Base-by-base conservation (phyloP, 768 basidiomycete species). In the Naematelia aurantialba region DNA sequence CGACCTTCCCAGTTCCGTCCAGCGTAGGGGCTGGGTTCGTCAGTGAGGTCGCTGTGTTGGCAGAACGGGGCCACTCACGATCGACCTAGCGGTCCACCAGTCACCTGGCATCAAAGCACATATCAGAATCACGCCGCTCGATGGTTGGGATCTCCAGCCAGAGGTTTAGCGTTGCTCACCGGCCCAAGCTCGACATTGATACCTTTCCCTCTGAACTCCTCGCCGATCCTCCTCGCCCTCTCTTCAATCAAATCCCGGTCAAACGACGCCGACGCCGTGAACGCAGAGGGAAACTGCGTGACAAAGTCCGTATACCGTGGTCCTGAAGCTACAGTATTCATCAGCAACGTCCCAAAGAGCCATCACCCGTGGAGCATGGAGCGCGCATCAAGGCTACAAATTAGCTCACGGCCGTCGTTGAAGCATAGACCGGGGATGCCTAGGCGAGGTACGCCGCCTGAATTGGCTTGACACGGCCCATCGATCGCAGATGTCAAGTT, bases 121-220 rank as follows among this genome's bases (percentile, higher is more conserved):
- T 12, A 22, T 13, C 47, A 13, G 22, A 12, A 13, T 24, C 12
- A 22, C 47, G 22, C 47, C 22, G 24, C n/a, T n/a, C n/a, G n/a
- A n/a, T n/a, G n/a, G n/a, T n/a, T n/a, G n/a, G n/a, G n/a, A n/a
- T n/a, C n/a, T n/a, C n/a, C n/a, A n/a, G n/a, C n/a, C n/a, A n/a
- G n/a, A n/a, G n/a, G n/a, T n/a, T 21, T n/a, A 47, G 45, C 34
- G 34, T 39, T 8, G 34, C 56, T 58, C 25, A 74, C 74, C 12
- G 75, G 76, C 49, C 69, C 67, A 19, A 93, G 81, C 10, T 85
- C 86, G 46, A 92, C 79, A 65, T 93, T 84, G 55, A 89, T 84
- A 21, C 93, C 93, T 69, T 92, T 90, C 19, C 84, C 85, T 58
- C 82, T 81, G 77, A 90, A 88, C 74, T 98, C 93, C 52, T 80